Evolutionary conservation across 495 filamentous ascomycete species (phyloP).

Genomic region (Neurospora sp.): DNA sequence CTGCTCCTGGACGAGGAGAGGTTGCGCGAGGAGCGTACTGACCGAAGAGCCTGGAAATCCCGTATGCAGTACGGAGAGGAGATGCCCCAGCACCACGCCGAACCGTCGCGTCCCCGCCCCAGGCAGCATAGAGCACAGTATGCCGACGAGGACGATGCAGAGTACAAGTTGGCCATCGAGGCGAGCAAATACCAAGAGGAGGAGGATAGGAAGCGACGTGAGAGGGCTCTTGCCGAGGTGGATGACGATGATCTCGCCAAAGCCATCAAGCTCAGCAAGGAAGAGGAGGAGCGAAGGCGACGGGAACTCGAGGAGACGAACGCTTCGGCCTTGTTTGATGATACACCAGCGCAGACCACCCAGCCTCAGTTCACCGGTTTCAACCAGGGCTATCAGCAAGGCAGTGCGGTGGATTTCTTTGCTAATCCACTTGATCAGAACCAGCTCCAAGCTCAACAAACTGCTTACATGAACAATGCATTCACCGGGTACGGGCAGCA

Average conservation of each 20-base stretch:
- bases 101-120: slow-evolving; percentile 35
- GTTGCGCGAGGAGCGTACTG: slow-evolving; percentile 78
- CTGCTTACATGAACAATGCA: slow-evolving; percentile 77
- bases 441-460: slow-evolving; percentile 61
- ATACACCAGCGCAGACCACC: slow-evolving; percentile 46
- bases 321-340: slow-evolving; percentile 77
- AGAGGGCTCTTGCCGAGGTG: slow-evolving; percentile 48
- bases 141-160: slow-evolving; percentile 80
- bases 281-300: slow-evolving; percentile 79
- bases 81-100: slow-evolving; percentile 25
- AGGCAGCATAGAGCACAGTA: slow-evolving; percentile 18
- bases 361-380: slow-evolving; percentile 74
- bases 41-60: slow-evolving; percentile 93
- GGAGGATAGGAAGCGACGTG: slow-evolving; percentile 71
- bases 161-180: slow-evolving; percentile 88
- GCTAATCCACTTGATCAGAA: slow-evolving; percentile 78
- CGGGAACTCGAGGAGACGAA: slow-evolving; percentile 87
- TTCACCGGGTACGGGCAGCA: slow-evolving; percentile 44
- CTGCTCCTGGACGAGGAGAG: slow-evolving; percentile 92
- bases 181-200: slow-evolving; percentile 94
- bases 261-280: slow-evolving; percentile 91
- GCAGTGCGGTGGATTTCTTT: slow-evolving; percentile 88
- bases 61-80: slow-evolving; percentile 63
- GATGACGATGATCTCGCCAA: slow-evolving; percentile 87
- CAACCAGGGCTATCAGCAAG: slow-evolving; percentile 96